These are phyloP conservation scores for Metschnikowia lunata DNA, from an alignment of 805 yeast species.

Conservation along the genomic window DNA sequence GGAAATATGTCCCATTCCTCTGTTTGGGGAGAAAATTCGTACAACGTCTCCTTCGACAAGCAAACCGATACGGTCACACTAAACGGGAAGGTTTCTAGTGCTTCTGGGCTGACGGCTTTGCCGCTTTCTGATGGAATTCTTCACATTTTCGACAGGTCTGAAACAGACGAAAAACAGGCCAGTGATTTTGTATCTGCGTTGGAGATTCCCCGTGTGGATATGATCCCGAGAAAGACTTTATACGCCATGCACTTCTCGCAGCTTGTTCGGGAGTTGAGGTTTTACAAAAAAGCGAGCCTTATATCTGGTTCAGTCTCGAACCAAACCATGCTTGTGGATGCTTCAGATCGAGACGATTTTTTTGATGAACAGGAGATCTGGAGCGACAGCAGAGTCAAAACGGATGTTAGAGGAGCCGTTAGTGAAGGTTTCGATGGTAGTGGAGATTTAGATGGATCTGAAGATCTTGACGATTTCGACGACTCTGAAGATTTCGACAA, in stretches of 20 bases:
- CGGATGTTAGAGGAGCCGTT: no score
- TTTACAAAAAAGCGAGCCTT: conserved; percentile 51
- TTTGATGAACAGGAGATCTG: conserved; percentile 19
- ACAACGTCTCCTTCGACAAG: conserved; percentile 11
- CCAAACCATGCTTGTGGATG: conserved; percentile 60
- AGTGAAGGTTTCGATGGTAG: no score
- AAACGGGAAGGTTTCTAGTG: conserved; percentile 17
- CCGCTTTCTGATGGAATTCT: conserved; percentile 32
- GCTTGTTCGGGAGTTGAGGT: conserved; percentile 66
- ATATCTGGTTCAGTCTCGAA: conserved; percentile 49
- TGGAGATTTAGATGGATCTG: no score
- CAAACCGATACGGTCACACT: conserved; percentile 14
- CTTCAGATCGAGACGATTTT: conserved; percentile 32
- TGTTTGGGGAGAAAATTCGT: conserved; percentile 11
- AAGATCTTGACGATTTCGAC: neutral
- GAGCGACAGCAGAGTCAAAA: no score
- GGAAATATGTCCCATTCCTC: conserved; percentile 2
- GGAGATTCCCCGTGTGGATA: conserved; percentile 19
- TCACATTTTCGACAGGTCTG: conserved; percentile 25
- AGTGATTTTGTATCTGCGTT: conserved; percentile 20
- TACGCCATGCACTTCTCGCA: conserved; percentile 46
- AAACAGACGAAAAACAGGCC: conserved; percentile 4
- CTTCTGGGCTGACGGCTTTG: conserved; percentile 13
- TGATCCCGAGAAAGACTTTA: conserved; percentile 34
- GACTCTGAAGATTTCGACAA: neutral